phyloP scores from a whole-genome alignment of 176 grass and related monocot species.

The Dendrocalamus sinicus region DNA sequence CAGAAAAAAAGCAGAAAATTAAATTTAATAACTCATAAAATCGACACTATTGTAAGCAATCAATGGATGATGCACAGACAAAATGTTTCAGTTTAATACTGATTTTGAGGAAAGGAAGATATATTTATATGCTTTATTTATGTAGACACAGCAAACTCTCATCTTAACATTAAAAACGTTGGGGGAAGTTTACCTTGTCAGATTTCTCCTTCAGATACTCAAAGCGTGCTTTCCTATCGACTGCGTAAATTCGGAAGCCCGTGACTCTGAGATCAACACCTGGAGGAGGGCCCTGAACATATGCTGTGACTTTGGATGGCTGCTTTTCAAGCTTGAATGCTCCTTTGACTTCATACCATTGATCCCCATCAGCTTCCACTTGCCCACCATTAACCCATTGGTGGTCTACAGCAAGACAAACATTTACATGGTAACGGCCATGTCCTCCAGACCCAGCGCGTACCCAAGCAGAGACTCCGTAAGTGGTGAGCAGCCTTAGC shows the following conservation, averaged over 20 bases:
- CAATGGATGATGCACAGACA: not conserved
- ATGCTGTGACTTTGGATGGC: constrained; percentile 65
- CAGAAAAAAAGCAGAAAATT: constrained; percentile 26
- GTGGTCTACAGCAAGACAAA: constrained; percentile 78
- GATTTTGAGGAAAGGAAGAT: not conserved
- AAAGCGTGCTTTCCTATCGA: constrained; percentile 66
- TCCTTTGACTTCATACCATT: constrained; percentile 84
- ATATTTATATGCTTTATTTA: not conserved
- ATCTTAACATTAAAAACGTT: not conserved
- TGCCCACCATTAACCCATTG: constrained; percentile 78
- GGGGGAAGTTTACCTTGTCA: constrained; percentile 53
- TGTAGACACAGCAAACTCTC: not conserved
- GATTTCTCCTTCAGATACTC: constrained; percentile 69
- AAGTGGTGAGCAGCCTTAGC: constrained; percentile 77
- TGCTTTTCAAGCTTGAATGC: constrained; percentile 76
- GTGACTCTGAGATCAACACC: constrained; percentile 77
- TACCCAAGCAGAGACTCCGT: constrained; percentile 87
- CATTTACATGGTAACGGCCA: constrained; percentile 75
- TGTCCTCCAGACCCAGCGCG: constrained; percentile 62
- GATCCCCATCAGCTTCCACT: constrained; percentile 57
- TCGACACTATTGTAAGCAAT: not conserved
- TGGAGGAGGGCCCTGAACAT: constrained; percentile 65
- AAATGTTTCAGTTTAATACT: constrained; percentile 14
- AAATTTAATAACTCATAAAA: constrained; percentile 32
- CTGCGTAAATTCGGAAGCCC: constrained; percentile 64